phyloP scores from a whole-genome alignment of 495 filamentous ascomycete genomes.

The Talaromyces trachyspermus region DNA sequence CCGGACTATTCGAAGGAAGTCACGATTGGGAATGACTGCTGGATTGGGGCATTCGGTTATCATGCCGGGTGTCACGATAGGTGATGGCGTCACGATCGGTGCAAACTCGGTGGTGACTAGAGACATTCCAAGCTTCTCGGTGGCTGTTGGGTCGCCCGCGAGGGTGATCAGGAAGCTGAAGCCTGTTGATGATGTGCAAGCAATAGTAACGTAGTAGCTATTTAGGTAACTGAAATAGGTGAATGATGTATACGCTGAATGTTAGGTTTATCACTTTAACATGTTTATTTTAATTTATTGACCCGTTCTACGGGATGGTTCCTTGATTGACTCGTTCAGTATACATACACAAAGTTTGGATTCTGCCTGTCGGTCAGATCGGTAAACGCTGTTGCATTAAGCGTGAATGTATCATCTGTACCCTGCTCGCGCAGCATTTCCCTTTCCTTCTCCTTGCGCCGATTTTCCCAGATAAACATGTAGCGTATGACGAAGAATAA shows the following conservation, averaged over 20 bases:
- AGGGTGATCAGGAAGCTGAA: constrained; percentile 27
- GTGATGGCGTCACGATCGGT: constrained; percentile 34
- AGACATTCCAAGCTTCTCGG: constrained; percentile 26
- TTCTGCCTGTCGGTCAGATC: constrained; percentile 5
- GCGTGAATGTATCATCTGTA: not conserved
- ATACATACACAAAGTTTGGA: constrained; percentile 6
- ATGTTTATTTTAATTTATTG: too few species aligned
- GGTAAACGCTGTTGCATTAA: not conserved
- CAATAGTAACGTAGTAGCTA: too few species aligned
- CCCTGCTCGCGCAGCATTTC: not conserved
- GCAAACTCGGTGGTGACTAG: constrained; percentile 37
- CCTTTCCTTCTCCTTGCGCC: not conserved
- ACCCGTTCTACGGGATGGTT: too few species aligned
- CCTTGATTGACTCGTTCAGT: not conserved
- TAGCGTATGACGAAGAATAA: constrained; percentile 1
- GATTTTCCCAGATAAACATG: constrained; percentile 3
- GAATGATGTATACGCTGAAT: too few species aligned
- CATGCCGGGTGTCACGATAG: constrained; percentile 39
- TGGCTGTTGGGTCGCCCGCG: constrained; percentile 34
- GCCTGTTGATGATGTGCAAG: constrained; percentile 18
- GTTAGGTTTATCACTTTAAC: too few species aligned
- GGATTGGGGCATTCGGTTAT: constrained; percentile 39
- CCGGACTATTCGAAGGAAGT: constrained; percentile 29
- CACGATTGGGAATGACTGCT: constrained; percentile 39
- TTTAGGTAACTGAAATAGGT: too few species aligned